Conservation (phyloP, 148 eudicot species). For the Vaccinium corymbosum region DNA sequence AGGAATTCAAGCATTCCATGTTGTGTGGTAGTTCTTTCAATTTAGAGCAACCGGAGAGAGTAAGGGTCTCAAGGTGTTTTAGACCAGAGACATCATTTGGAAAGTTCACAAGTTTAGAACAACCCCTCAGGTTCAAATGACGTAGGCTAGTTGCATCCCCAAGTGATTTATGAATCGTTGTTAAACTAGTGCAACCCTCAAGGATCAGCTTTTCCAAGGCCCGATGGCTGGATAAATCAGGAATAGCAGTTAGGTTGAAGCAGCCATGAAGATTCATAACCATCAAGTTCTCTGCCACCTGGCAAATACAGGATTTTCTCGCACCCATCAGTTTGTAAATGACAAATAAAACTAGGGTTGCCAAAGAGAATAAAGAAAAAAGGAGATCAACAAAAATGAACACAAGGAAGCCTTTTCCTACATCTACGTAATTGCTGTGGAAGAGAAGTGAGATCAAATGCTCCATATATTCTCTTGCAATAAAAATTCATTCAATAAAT, state of each 20-base stretch:
- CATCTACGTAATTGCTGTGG: background rate
- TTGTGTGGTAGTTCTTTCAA: slow-evolving; percentile 39
- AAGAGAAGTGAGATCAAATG: background rate
- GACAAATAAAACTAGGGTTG: background rate
- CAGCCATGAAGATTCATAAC: slow-evolving; percentile 52
- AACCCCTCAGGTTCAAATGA: slow-evolving; percentile 40
- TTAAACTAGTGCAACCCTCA: slow-evolving; percentile 42
- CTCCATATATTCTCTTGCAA: background rate
- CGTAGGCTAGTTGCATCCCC: slow-evolving; percentile 42
- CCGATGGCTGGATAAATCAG: slow-evolving; percentile 45
- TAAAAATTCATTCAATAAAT: background rate
- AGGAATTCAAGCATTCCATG: slow-evolving; percentile 41
- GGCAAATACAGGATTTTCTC: slow-evolving; percentile 7
- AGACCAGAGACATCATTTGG: slow-evolving; percentile 58
- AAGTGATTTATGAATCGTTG: slow-evolving; percentile 46
- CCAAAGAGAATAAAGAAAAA: background rate
- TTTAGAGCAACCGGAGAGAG: slow-evolving; percentile 48
- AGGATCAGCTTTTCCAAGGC: slow-evolving; percentile 47
- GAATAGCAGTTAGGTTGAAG: slow-evolving; percentile 38
- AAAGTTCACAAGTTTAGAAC: slow-evolving; percentile 38
- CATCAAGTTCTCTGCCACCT: slow-evolving; percentile 50
- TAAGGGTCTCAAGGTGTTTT: slow-evolving; percentile 40
- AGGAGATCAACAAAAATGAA: background rate
- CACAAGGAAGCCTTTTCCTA: background rate
- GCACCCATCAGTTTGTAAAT: background rate